Conservation (phyloP, 2,329 filamentous ascomycete species). For the Pyrenochaeta sp. region DNA sequence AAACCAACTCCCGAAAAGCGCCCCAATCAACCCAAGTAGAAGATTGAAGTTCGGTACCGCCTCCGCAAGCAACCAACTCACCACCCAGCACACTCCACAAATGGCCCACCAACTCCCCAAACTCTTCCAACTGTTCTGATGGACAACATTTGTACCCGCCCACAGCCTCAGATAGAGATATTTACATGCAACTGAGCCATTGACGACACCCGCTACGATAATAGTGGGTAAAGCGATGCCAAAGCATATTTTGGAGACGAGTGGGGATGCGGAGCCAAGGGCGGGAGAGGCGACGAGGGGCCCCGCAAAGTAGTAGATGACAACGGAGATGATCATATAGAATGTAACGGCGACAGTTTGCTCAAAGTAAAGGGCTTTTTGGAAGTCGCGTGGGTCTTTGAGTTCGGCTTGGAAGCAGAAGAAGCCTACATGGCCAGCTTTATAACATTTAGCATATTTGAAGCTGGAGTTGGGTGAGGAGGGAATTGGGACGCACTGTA, state of each 20-base stretch:
- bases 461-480: background rate
- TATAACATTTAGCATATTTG: background rate
- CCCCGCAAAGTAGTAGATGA: constrained; percentile 75
- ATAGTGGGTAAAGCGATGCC: constrained; percentile 75
- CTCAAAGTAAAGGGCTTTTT: constrained; percentile 69
- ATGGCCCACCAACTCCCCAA: constrained; percentile 66
- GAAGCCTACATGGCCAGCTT: constrained; percentile 71
- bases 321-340: constrained; percentile 71
- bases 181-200: constrained; percentile 71
- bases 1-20: constrained; percentile 74
- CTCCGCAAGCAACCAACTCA: constrained; percentile 74
- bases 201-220: constrained; percentile 74
- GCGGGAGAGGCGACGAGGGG: constrained; percentile 70
- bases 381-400: constrained; percentile 66
- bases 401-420: constrained; percentile 73
- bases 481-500: constrained; percentile 51
- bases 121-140: constrained; percentile 33
- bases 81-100: constrained; percentile 63
- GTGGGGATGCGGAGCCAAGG: constrained; percentile 66
- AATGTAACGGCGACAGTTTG: constrained; percentile 67
- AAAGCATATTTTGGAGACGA: constrained; percentile 71
- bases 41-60: constrained; percentile 74
- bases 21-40: constrained; percentile 67
- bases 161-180: constrained; percentile 73
- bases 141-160: constrained; percentile 60